These are phyloP conservation scores for Metschnikowia colocasiae DNA, from an alignment of 805 yeast genomes.

Conservation along the genomic window DNA sequence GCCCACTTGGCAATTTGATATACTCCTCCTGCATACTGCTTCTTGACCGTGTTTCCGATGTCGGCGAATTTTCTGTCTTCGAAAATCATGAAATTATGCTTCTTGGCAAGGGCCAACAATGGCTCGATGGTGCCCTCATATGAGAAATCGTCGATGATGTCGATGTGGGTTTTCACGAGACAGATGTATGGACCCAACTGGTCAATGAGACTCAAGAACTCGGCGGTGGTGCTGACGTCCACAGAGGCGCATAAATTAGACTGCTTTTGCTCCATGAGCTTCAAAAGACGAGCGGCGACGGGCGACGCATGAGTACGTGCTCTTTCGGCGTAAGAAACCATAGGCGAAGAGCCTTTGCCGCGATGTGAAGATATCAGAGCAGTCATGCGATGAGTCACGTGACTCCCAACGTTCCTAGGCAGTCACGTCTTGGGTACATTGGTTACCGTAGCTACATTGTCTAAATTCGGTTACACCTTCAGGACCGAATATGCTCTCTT, in stretches of 20 bases:
- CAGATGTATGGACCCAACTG: slow-evolving; percentile 88
- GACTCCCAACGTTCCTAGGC: background rate
- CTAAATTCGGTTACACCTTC: too few species aligned
- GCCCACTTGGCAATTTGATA: slow-evolving; percentile 91
- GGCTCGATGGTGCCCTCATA: slow-evolving; percentile 79
- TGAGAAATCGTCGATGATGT: slow-evolving; percentile 83
- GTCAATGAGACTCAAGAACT: slow-evolving; percentile 69
- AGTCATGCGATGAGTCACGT: too few species aligned
- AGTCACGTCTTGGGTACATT: too few species aligned
- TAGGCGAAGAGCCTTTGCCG: background rate
- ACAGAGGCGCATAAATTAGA: slow-evolving; percentile 92
- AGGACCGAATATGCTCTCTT: background rate
- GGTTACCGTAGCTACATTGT: too few species aligned
- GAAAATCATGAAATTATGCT: slow-evolving; percentile 85
- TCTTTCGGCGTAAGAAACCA: slow-evolving; percentile 56
- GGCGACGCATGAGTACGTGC: slow-evolving; percentile 71
- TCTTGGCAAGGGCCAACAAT: slow-evolving; percentile 63
- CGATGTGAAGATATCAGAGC: background rate
- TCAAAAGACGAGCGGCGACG: slow-evolving; percentile 70
- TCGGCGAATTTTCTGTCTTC: slow-evolving; percentile 99
- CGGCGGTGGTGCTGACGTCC: slow-evolving; percentile 79
- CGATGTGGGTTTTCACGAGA: slow-evolving; percentile 91
- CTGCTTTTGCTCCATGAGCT: slow-evolving; percentile 72
- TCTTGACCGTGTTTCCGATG: slow-evolving; percentile 94
- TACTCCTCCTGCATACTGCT: slow-evolving; percentile 88